A percentile compares a stretch with the other conserved stretches of the same genome.
These are phyloP conservation scores for Coniella lustricola DNA, from an alignment of 2,329 filamentous ascomycete genomes.

Conservation along the genomic window DNA sequence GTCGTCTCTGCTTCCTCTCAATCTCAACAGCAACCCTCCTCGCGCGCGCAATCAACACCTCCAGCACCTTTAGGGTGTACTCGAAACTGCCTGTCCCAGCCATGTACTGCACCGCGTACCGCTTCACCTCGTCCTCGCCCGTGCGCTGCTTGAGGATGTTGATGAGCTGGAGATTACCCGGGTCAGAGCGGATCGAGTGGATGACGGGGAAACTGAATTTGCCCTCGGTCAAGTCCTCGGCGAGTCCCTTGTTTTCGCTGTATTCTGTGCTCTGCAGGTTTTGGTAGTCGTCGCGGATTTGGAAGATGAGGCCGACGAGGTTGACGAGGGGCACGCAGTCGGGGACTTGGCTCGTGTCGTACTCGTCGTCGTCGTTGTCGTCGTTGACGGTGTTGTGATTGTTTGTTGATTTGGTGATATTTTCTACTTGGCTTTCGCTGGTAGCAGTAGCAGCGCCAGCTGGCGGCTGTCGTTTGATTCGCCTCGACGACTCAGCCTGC, in stretches of 20 bases:
- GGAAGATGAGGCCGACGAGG: constrained; percentile 77
- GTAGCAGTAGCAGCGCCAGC: no score
- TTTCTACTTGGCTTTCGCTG: no score
- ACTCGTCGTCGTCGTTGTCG: no score
- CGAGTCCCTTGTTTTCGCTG: constrained; percentile 83
- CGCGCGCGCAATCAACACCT: constrained; percentile 57
- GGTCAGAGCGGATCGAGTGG: constrained; percentile 78
- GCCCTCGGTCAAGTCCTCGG: constrained; percentile 91
- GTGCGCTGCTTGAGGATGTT: constrained; percentile 92
- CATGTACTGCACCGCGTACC: constrained; percentile 88
- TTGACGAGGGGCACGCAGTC: constrained; percentile 83
- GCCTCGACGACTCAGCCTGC: constrained; percentile 59
- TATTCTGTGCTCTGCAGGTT: constrained; percentile 75
- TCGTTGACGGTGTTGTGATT: no score
- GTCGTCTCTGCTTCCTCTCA: constrained; percentile 52
- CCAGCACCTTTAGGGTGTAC: constrained; percentile 67
- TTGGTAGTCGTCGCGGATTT: constrained; percentile 90
- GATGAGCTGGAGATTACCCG: constrained; percentile 68
- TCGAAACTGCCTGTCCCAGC: constrained; percentile 81
- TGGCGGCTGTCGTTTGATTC: no score
- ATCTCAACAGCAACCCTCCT: constrained; percentile 56
- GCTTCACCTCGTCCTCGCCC: constrained; percentile 77
- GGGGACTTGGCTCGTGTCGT: constrained; percentile 24
- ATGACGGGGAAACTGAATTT: constrained; percentile 97
- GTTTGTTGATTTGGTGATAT: no score